A percentile compares a stretch with the other conserved stretches of the same genome.
phyloP scores from a whole-genome alignment of 108 stramenopile genomes.

The Bacterosira constricta region DNA sequence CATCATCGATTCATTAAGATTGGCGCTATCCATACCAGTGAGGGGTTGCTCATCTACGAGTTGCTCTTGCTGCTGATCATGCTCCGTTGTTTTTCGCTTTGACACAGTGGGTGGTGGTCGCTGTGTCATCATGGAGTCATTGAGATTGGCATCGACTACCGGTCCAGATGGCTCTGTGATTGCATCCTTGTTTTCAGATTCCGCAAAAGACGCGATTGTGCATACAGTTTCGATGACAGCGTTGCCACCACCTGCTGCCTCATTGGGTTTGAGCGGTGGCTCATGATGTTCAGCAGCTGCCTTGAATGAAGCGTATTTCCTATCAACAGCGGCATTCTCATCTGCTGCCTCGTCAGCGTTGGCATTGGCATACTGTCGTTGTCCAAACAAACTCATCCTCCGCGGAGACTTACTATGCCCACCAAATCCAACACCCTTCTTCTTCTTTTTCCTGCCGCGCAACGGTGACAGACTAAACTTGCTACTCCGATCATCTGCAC shows the following conservation, averaged over 20 bases:
- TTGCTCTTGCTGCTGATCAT: not conserved
- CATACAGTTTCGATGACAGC: not conserved
- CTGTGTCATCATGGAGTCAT: not conserved
- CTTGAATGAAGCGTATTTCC: not conserved
- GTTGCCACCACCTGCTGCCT: not conserved
- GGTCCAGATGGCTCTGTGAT: not conserved
- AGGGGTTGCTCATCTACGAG: too few species aligned
- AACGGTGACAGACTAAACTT: not conserved
- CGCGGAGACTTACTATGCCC: not conserved
- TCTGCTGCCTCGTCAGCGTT: not conserved
- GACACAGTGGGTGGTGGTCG: too few species aligned
- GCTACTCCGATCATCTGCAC: not conserved
- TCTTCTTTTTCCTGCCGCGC: conserved; percentile 2
- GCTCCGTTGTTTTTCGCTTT: too few species aligned
- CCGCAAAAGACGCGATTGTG: not conserved
- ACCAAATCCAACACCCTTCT: not conserved
- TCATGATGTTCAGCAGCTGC: too few species aligned
- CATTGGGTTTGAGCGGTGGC: not conserved
- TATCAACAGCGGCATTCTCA: not conserved
- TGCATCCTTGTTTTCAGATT: not conserved
- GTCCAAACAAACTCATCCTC: conserved; percentile 1
- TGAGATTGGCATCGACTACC: not conserved
- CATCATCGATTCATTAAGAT: conserved; percentile 16
- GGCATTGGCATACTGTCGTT: not conserved
- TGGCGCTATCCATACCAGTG: not conserved